phyloP scores from a whole-genome alignment of 768 basidiomycete genomes.

The Mycena vulgaris region DNA sequence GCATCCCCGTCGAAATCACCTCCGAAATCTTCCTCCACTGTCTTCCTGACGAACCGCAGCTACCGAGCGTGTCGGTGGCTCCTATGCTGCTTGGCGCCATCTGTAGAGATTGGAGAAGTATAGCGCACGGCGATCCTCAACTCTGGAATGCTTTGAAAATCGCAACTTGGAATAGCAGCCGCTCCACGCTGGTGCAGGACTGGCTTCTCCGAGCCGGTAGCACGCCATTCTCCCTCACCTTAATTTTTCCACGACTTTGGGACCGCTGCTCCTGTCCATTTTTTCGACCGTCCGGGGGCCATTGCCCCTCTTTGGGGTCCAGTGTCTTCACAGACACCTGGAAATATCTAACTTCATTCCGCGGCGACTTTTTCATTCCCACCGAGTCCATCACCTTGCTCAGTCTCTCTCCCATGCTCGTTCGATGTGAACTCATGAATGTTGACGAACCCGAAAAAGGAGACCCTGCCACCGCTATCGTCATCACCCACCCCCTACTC shows the following conservation, averaged over 20 bases:
- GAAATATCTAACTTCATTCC: background rate
- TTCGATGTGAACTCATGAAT: background rate
- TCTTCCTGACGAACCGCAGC: background rate
- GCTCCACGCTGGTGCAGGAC: background rate
- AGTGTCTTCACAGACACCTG: background rate
- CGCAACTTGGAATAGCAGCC: background rate
- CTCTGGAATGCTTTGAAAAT: background rate
- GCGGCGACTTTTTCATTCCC: background rate
- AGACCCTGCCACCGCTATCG: background rate
- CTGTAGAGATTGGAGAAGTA: background rate
- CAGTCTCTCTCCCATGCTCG: background rate
- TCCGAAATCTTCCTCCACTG: constrained; percentile 13
- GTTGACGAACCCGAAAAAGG: too few relatives aligned
- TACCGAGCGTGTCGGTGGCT: background rate
- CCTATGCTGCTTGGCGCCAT: background rate
- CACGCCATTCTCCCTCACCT: background rate
- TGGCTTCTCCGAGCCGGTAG: constrained; percentile 3
- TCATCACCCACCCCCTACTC: background rate
- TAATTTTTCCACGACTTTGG: background rate
- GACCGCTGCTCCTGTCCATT: background rate
- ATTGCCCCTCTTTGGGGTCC: background rate
- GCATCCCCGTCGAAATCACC: background rate
- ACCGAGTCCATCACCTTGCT: background rate
- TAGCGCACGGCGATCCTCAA: background rate
- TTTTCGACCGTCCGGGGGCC: too few relatives aligned